A percentile compares a stretch with the other conserved stretches of the same genome.
These are phyloP conservation scores for Apodospora peruviana DNA, from an alignment of 495 filamentous ascomycete genomes.

Conservation along the genomic window DNA sequence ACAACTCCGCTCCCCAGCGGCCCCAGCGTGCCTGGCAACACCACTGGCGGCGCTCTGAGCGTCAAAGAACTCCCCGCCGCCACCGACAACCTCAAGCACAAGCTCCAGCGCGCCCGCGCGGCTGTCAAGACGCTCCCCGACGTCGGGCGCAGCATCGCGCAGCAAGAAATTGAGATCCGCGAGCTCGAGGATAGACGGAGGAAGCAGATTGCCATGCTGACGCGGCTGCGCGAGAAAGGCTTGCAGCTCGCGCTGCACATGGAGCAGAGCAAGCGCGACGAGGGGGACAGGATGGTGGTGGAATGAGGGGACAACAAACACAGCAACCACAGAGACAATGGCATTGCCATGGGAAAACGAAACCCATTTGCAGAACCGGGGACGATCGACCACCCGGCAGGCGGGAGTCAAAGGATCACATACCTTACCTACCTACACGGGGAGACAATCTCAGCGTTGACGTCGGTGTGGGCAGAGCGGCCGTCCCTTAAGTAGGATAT, in stretches of 20 bases:
- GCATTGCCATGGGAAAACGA: too few species aligned
- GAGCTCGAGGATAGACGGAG: constrained; percentile 64
- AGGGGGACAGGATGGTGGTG: constrained; percentile 20
- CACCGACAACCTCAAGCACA: constrained; percentile 68
- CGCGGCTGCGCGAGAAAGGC: constrained; percentile 38
- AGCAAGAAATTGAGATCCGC: constrained; percentile 75
- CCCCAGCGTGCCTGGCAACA: constrained; percentile 4
- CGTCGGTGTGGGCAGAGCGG: too few species aligned
- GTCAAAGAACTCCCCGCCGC: constrained; percentile 74
- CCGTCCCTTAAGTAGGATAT: too few species aligned
- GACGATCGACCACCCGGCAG: too few species aligned
- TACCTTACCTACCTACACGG: too few species aligned
- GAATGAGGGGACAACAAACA: background rate
- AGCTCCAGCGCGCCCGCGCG: constrained; percentile 68
- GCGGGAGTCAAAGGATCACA: too few species aligned
- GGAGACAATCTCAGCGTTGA: too few species aligned
- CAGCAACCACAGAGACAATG: too few species aligned
- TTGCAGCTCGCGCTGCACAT: constrained; percentile 23
- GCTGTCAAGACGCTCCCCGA: constrained; percentile 69
- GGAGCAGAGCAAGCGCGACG: constrained; percentile 7
- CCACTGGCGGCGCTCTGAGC: constrained; percentile 39
- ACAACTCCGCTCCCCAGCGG: constrained; percentile 24
- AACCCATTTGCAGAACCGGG: too few species aligned
- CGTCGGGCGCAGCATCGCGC: constrained; percentile 61
- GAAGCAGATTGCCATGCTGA: constrained; percentile 52